A percentile compares a stretch with the other conserved stretches of the same genome.
phyloP scores from a whole-genome alignment of 164 flowering plant genomes.

The Annona cherimola region DNA sequence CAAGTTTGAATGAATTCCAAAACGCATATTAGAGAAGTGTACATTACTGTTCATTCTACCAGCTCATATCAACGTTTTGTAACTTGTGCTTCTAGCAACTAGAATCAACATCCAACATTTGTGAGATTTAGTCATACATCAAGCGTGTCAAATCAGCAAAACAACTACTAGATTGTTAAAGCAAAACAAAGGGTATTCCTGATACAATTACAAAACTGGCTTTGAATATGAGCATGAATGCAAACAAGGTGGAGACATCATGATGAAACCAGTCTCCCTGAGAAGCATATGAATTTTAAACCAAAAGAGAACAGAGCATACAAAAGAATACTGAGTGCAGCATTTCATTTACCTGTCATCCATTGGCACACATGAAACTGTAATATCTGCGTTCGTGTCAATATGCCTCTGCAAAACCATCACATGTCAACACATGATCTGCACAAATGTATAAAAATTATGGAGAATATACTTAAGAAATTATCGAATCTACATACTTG shows the following conservation, averaged over 20 bases:
- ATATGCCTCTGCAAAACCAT: slow-evolving; percentile 74
- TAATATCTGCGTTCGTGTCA: slow-evolving; percentile 84
- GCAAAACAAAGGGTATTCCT: no score
- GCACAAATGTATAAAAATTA: neutral
- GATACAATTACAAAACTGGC: neutral
- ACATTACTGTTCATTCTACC: no score
- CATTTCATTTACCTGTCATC: slow-evolving; percentile 53
- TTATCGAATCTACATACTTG: slow-evolving; percentile 41
- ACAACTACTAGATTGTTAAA: no score
- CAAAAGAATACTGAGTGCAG: neutral
- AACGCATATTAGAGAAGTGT: neutral
- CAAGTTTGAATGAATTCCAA: slow-evolving; percentile 7
- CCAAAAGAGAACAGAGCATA: neutral
- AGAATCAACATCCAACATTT: no score
- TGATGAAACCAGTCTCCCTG: neutral
- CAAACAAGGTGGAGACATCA: neutral
- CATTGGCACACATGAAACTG: slow-evolving; percentile 93
- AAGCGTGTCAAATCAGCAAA: no score
- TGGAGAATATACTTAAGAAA: slow-evolving; percentile 4
- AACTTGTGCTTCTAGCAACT: no score
- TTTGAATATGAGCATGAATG: neutral
- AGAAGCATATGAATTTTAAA: neutral
- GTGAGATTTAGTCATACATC: no score
- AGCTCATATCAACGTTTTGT: no score
- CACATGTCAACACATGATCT: neutral